Conservation (phyloP, 371 early-diverging fungal genomes). For the Thermomucor indicae-seudaticae region DNA sequence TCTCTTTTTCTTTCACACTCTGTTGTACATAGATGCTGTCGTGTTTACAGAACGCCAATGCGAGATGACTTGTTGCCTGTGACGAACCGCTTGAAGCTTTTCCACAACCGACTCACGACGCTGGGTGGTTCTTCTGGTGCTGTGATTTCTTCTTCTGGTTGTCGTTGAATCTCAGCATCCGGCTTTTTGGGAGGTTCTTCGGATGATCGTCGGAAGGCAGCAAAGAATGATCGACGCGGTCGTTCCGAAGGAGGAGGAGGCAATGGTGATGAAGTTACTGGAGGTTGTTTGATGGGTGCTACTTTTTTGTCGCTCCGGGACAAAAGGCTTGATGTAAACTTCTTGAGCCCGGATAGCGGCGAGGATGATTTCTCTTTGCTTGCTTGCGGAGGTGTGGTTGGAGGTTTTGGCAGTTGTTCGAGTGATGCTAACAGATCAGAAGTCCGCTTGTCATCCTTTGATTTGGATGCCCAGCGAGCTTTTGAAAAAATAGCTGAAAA, state of each 20-base stretch:
- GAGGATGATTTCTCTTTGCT: neutral
- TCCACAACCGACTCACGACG: slow-evolving; percentile 35
- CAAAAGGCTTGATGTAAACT: neutral
- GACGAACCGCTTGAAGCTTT: slow-evolving; percentile 37
- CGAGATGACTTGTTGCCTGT: slow-evolving; percentile 41
- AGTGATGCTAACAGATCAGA: neutral
- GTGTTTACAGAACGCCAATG: slow-evolving; percentile 36
- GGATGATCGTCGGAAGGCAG: slow-evolving; percentile 13
- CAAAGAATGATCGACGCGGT: slow-evolving; percentile 17
- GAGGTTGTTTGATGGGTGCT: neutral
- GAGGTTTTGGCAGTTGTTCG: slow-evolving; percentile 1
- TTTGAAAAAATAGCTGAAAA: too few species aligned
- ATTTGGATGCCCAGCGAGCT: too few species aligned
- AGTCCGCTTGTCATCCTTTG: neutral
- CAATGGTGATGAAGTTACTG: neutral
- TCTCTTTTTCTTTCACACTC: too few species aligned
- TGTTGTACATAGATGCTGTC: too few species aligned
- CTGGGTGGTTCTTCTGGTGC: slow-evolving; percentile 5
- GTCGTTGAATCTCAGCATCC: neutral
- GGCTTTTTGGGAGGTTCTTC: neutral
- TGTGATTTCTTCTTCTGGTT: neutral
- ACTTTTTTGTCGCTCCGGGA: neutral
- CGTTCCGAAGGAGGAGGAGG: neutral
- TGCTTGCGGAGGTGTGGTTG: neutral
- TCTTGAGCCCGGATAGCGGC: too few species aligned